A percentile compares a stretch with the other conserved stretches of the same genome.
Evolutionary conservation across 1,284 basidiomycete species (phyloP).

Genomic region (Sporisorium scitamineum): DNA sequence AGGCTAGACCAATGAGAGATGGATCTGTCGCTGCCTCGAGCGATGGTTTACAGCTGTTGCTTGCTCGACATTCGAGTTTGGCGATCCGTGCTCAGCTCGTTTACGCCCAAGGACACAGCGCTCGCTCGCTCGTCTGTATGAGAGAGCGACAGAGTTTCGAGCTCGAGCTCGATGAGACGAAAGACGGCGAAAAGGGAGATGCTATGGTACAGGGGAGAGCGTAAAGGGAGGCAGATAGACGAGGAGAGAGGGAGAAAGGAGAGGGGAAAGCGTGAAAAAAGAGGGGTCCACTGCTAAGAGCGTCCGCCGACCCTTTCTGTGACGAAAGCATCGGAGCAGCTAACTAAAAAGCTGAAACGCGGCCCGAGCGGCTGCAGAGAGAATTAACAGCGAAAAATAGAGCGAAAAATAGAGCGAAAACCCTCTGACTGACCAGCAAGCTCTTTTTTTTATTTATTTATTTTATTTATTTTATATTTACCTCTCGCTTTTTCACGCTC

Average conservation of each 20-base stretch:
- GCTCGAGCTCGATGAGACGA: background rate
- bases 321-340: constrained; percentile 4
- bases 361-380: background rate
- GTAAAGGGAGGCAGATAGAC: too few relatives aligned
- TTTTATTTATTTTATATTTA: too few relatives aligned
- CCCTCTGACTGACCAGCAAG: constrained; percentile 3
- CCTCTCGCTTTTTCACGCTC: background rate
- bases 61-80: constrained; percentile 5
- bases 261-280: background rate
- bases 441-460: background rate
- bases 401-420: background rate
- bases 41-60: background rate
- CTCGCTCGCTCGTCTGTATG: background rate
- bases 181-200: background rate
- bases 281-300: constrained; percentile 3
- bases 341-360: background rate
- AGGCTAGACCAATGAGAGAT: background rate
- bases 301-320: constrained; percentile 2
- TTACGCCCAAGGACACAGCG: background rate
- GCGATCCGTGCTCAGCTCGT: background rate
- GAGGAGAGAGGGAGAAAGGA: background rate
- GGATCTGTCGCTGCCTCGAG: constrained; percentile 2
- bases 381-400: background rate
- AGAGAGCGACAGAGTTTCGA: background rate
- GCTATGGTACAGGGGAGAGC: background rate